These are phyloP conservation scores for Zygosaccharomyces sapae DNA, from an alignment of 1,139 yeast species.

Conservation along the genomic window DNA sequence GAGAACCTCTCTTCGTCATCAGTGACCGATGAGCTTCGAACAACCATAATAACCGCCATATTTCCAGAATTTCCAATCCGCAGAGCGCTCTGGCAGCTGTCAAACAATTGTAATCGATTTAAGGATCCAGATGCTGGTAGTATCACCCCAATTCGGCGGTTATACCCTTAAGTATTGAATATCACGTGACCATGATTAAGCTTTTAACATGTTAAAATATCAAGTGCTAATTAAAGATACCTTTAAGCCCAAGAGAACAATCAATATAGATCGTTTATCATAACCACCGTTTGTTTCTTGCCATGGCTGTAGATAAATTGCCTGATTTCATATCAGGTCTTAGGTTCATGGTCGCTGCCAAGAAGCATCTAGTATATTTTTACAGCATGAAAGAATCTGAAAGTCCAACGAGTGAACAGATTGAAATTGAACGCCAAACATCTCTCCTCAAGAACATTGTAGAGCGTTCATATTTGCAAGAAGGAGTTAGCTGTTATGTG, in stretches of 20 bases:
- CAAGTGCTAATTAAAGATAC: no score
- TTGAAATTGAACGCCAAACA: conserved; percentile 12
- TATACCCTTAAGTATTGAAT: no score
- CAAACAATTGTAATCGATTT: no score
- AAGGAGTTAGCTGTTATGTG: conserved; percentile 8
- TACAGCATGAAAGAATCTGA: conserved; percentile 9
- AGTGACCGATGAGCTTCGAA: not conserved
- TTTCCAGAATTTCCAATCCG: no score
- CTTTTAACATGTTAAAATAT: no score
- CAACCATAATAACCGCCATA: not conserved
- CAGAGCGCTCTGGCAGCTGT: no score
- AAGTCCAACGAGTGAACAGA: conserved; percentile 2
- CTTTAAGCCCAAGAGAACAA: no score
- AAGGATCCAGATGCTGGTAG: no score
- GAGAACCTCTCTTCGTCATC: not conserved
- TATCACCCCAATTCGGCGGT: no score
- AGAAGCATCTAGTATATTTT: conserved; percentile 21
- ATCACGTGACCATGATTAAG: no score
- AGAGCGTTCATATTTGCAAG: conserved; percentile 9
- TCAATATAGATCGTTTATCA: no score
- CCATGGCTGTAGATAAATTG: conserved; percentile 10
- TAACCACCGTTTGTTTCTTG: no score
- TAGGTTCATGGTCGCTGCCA: conserved; percentile 17
- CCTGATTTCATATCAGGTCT: conserved; percentile 22
- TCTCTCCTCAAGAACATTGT: conserved; percentile 12